Evolutionary conservation across 495 filamentous ascomycete genomes (phyloP).

Genomic region (Entonaema liquescens): DNA sequence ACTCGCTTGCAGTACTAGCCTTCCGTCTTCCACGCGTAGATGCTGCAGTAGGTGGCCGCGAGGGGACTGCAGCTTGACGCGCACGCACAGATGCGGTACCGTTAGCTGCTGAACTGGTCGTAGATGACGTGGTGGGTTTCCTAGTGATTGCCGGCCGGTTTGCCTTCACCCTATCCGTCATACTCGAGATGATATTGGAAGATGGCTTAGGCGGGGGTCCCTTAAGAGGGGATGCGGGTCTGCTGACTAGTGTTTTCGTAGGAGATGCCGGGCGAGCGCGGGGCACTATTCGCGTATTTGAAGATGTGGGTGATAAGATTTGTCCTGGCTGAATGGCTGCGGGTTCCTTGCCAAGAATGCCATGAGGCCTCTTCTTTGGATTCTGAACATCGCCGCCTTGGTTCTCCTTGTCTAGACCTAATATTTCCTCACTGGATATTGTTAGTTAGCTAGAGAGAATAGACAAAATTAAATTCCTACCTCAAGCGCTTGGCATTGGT

Average conservation of each 20-base stretch:
- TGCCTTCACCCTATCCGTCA: slow-evolving; percentile 64
- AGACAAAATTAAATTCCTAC: slow-evolving; percentile 52
- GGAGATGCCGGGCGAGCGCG: slow-evolving; percentile 50
- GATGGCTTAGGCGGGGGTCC: slow-evolving; percentile 46
- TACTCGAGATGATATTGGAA: slow-evolving; percentile 61
- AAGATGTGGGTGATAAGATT: slow-evolving; percentile 82
- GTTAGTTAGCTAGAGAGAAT: slow-evolving; percentile 32
- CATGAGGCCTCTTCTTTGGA: slow-evolving; percentile 55
- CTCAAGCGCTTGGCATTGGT: slow-evolving; percentile 65
- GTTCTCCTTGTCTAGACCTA: slow-evolving; percentile 82
- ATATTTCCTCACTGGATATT: slow-evolving; percentile 66
- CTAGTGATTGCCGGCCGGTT: slow-evolving; percentile 57
- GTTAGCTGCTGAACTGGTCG: slow-evolving; percentile 45
- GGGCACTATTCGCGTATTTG: slow-evolving; percentile 74
- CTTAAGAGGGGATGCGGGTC: slow-evolving; percentile 57
- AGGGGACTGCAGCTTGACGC: slow-evolving; percentile 46
- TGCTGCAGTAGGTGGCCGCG: slow-evolving; percentile 44
- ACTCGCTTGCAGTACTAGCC: slow-evolving; percentile 57
- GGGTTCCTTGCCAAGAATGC: slow-evolving; percentile 28
- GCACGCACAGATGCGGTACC: slow-evolving; percentile 45
- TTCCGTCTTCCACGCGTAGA: slow-evolving; percentile 55
- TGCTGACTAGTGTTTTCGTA: slow-evolving; percentile 48
- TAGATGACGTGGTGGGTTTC: slow-evolving; percentile 58
- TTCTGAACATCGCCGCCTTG: slow-evolving; percentile 62
- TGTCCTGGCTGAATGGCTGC: slow-evolving; percentile 50